Base-by-base conservation (phyloP, 2,329 filamentous ascomycete genomes). In the Pseudopyrenochaeta lycopersici region DNA sequence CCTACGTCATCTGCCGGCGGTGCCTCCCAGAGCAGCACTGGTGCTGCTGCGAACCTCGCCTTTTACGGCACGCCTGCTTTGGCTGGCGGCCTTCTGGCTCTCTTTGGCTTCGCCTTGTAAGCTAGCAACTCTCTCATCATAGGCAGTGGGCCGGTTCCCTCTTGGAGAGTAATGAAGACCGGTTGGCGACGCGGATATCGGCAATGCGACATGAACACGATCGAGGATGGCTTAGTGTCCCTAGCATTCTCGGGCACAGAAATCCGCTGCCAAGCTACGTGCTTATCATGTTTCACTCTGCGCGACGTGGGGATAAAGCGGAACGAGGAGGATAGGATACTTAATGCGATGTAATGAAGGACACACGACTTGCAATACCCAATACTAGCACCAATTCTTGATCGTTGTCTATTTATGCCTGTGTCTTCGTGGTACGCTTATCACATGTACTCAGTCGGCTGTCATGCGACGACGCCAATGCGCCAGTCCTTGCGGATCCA, bases 71-170 rank as follows among this genome's bases (percentile, higher is more conserved):
- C 82, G 48, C 79, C 80, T 48, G 66, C 79, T 35, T 70, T 87
- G 49, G 82, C 80, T 43, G 81, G 81, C 54, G 82, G 81, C 66
- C 73, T 87, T 58, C 75, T 85, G 52, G 80, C 82, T 45, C 74
- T 84, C 49, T 84, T 88, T 66, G 84, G 84, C 58, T 71, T 87
- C 57, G 77, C 85, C 57, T 73, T 88, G 72, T 89, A 84, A 71
- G 59, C 41, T 54, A 50, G 48, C 30, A 46, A 39, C n/a, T 41
- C 31, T 53, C 32, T 55, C 35, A 46, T 39, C n/a, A 46, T 39
- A 59, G 48, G 40, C 50, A 63, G 62, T 56, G 64, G 23, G 23
- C 23, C 23, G 23, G 23, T 27, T 27, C 23, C 66, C 65, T 62
- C 54, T 58, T 54, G 50, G 59, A 55, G 53, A 57, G 60, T 67